Base-by-base conservation (phyloP, 2,329 filamentous ascomycete species). In the Xylaria sp. region DNA sequence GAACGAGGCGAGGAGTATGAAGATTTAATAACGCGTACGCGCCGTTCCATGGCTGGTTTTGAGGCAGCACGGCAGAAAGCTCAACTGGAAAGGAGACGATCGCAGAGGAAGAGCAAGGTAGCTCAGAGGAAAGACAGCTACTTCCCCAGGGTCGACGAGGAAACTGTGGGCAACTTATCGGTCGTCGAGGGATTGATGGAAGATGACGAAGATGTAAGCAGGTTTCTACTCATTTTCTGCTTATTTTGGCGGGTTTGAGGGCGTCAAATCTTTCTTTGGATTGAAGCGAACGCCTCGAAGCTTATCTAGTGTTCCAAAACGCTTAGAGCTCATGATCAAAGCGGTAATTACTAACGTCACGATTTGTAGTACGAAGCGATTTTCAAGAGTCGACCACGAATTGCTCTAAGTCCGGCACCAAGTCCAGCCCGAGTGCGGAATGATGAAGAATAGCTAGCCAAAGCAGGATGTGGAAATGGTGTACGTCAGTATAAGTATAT, bases 371-470 rank as follows among this genome's bases (percentile, higher is more conserved):
- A 77, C 57, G 93, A 97, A 68, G 91, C 91, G 31, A 91, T 97
- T 0, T 98, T 98, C 79, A 93, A 91, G 81, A 94, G 92, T 72
- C 82, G 94, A 72, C 94, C 94, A 0, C 92, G 90, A 79, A 89
- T 98, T 73, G 90, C 91, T 72, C 88, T 88, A 12, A 97, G 94
- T 78, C 94, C 94, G 1, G 78, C 89, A 2, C 82, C 83, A 9
- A 87, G 83, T 65, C 87, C 87, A 23, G 44, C 1, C 28, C 56
- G 52, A 44, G 52, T 54, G 8, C 41, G 18, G 23, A 12, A 66
- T 39, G 51, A 12, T 46, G 44, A 63, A 37, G 37, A 52, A 34
- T 65, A 51, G 48, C 20, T 31, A 8, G 18, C 7, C 52, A 28
- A 25, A 52, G 37, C 20, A 50, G 23, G 34, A 39, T 31, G 41